Conservation (phyloP, 345 rosid genomes). For the Bretschneidera sinensis region DNA sequence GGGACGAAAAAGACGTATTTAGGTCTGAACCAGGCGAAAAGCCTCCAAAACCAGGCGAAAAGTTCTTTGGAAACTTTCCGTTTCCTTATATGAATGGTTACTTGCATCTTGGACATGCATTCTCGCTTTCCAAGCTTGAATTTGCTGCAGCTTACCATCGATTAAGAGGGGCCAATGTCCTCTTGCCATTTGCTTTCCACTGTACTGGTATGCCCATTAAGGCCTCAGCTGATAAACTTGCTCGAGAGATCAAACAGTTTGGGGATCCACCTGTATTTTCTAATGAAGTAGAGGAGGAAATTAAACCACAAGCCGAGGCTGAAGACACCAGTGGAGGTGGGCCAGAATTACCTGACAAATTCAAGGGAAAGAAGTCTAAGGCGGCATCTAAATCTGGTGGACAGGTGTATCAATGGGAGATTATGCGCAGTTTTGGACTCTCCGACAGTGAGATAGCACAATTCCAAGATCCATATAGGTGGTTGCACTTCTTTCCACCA, state of each 20-base stretch:
- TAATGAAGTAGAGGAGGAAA: conserved; percentile 30
- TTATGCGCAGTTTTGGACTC: conserved; percentile 89
- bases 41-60: conserved; percentile 50
- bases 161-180: conserved; percentile 79
- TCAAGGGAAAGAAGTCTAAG: conserved; percentile 83
- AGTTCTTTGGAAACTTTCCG: conserved; percentile 76
- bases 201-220: conserved; percentile 98
- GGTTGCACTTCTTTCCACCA: conserved; percentile 81
- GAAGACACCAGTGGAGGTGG: conserved; percentile 32
- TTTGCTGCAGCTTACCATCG: conserved; percentile 92
- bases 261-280: conserved; percentile 75
- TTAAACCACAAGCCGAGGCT: conserved; percentile 19
- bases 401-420: conserved; percentile 86
- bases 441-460: conserved; percentile 58
- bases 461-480: conserved; percentile 71
- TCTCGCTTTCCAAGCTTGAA: conserved; percentile 75
- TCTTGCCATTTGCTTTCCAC: conserved; percentile 84
- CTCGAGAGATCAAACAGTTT: conserved; percentile 57
- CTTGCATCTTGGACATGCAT: conserved; percentile 79
- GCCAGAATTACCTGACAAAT: conserved; percentile 43
- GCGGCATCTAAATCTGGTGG: conserved; percentile 81
- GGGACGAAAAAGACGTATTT: conserved; percentile 72
- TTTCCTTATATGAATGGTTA: conserved; percentile 84
- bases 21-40: conserved; percentile 51
- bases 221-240: conserved; percentile 93